phyloP scores from a whole-genome alignment of 805 yeast genomes.

The Saturnispora halmiae region DNA sequence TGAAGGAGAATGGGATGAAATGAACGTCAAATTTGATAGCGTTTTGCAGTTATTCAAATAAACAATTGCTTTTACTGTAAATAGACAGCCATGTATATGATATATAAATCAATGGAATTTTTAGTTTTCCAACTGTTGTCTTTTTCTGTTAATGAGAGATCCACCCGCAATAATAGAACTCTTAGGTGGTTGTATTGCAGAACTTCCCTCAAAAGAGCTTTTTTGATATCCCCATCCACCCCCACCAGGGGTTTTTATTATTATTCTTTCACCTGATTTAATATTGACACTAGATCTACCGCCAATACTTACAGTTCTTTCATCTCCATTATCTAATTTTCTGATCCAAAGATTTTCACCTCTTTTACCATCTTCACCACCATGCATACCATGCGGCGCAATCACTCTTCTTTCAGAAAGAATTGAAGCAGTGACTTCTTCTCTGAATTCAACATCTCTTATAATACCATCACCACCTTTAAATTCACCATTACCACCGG shows the following conservation, averaged over 20 bases:
- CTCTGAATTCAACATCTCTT: constrained; percentile 74
- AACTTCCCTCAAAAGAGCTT: no score
- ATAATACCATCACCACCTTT: constrained; percentile 81
- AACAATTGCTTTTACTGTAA: neutral
- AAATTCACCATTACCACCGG: constrained; percentile 74
- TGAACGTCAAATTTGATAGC: constrained; percentile 70
- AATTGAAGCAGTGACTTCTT: constrained; percentile 67
- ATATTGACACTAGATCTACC: constrained; percentile 60
- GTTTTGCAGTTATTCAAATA: constrained; percentile 60
- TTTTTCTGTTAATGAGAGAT: constrained; percentile 25
- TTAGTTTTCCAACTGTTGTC: constrained; percentile 27
- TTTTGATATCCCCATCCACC: constrained; percentile 71
- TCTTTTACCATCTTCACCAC: constrained; percentile 68
- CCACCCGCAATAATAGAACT: no score
- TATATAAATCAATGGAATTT: neutral
- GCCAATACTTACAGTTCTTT: constrained; percentile 45
- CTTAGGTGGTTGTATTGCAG: no score
- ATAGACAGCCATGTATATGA: neutral
- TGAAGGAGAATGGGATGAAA: constrained; percentile 89
- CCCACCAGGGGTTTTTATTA: constrained; percentile 76
- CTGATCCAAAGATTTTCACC: constrained; percentile 57
- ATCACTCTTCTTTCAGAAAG: constrained; percentile 76
- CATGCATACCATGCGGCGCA: constrained; percentile 80
- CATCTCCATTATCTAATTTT: constrained; percentile 20
- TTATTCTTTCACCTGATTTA: constrained; percentile 53